Percentiles rank a stretch among this genome's conserved stretches.
Evolutionary conservation across 2,329 filamentous ascomycete species (phyloP).

Genomic region (Sarocladiaceae sp.): DNA sequence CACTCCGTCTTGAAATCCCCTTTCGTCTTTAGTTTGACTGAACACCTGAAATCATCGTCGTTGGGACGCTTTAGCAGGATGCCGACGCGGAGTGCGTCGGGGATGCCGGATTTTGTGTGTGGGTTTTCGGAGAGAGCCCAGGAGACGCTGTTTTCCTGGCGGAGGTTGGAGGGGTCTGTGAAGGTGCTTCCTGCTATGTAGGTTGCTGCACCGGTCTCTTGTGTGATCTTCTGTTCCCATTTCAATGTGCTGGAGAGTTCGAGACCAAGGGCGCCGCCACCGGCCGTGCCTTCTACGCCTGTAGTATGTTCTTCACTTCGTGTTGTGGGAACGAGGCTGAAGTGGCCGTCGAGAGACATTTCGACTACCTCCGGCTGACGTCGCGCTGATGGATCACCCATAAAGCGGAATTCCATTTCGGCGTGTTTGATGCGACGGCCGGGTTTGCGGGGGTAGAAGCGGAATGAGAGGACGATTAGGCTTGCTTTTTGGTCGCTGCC

Average conservation of each 20-base stretch:
- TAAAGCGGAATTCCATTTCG: background rate
- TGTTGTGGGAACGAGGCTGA: background rate
- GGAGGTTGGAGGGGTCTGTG: background rate
- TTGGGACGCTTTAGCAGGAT: background rate
- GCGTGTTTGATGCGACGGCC: conserved; percentile 1
- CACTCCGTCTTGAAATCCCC: background rate
- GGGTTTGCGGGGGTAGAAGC: background rate
- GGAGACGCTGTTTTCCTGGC: background rate
- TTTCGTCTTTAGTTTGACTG: background rate
- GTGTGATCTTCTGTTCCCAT: background rate
- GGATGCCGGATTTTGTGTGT: background rate
- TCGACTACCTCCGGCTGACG: background rate
- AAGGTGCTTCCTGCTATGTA: background rate
- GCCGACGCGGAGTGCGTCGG: background rate
- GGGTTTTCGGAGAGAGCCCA: background rate
- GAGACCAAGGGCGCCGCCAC: background rate
- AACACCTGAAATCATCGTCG: background rate
- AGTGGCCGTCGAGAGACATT: background rate
- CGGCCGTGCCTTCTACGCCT: background rate
- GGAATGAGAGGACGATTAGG: background rate
- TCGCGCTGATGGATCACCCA: background rate
- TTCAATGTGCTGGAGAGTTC: background rate
- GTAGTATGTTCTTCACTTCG: background rate
- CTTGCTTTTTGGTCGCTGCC: background rate
- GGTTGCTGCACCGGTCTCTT: background rate